Base-by-base conservation (phyloP, 225 moss, liverwort and hornwort genomes). In the Polytrichum commune region DNA sequence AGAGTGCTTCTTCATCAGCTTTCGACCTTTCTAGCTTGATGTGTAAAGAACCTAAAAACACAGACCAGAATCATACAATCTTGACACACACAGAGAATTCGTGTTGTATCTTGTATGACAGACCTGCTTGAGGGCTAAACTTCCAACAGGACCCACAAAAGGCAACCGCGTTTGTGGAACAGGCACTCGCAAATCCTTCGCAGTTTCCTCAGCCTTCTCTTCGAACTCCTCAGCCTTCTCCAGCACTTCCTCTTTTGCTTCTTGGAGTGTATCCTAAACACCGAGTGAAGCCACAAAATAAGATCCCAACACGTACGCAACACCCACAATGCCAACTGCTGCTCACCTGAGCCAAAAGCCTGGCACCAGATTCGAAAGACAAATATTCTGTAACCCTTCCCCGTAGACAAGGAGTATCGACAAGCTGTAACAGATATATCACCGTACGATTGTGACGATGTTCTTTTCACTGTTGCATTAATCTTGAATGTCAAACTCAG, bases 101-200 rank as follows among this genome's bases (percentile, higher is more conserved):
- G 25, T 60, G 22, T 5, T 60, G 63, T 18, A 64, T 25, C 27
- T 33, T 2, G 25, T n/a, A 5, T 53, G 38, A 32, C 53, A 18
- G 20, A 94, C 94, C 84, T 98, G 84, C 81, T 98, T 98, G 25
- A 95, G 46, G 53, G 88, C 79, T 77, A 98, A 75, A 74, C 97
- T 98, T 8, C 27, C 78, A 38, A 98, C 84, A 25, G 70, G 75
- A 19, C 97, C 97, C 54, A 97, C 33, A 63, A 77, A 78, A 32
- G 94, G 97, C 55, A 93, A 55, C 20, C 8, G 73, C 25, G 78
- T 76, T 55, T 84, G 63, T 5, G 91, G 92, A 27, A 98, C 88
- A 5, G 92, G 88, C 60, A 98, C 81, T 16, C 97, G 90, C 60
- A 85, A 71, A 63, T 90, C 71, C 69, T 80, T 79, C 2, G 91